Evolutionary conservation across 352 stramenopile genomes (phyloP), one percentile per base, ranked within the genome.

Genomic region (Globisporangium acanthophoron): DNA sequence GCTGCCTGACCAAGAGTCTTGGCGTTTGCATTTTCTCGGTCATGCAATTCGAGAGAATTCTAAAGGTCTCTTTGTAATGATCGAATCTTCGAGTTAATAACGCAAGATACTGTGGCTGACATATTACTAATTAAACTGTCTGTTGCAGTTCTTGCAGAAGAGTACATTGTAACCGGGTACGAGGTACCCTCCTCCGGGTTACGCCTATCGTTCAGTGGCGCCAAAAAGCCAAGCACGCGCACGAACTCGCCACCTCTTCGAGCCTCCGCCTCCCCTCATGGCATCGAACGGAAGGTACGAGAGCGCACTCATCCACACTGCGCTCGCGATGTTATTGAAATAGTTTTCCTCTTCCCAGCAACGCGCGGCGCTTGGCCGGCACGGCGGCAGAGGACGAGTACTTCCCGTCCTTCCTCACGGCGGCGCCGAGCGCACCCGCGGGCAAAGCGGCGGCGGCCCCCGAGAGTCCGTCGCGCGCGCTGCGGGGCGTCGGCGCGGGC

Each of bases 401-500:
- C 66, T 91, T 91, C 51, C 81, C 81, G 39, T 79, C 78, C 18
- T 76, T 89, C 52, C 68, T 91, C 8, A 91, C 81, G 3, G 76
- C 78, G 5, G 24, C 70, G 12, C 74, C 80, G 40, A 78, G 70
- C 21, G 74, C 75, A 18, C 74, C 76, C 5, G 51, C 53, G 37
- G 69, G 82, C 73, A 54, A 76, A 4, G 40, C 52, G 3, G 69
- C 78, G 49, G 80, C 78, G 47, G 80, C 86, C 56, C 41, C 41
- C 18, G 73, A 88, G 49, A 88, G 69, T 60, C 58, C 61, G 41
- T 71, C 73, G 43, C 52, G 67, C n/a, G 29, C 64, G 20, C 56
- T 62, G 40, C 67, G 59, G 20, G 56, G 63, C 20, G 58, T 73
- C 52, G 56, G 56, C 12, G 52, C 73, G 27, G 52, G 76, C 45